Conservation (phyloP, 176 grass and related monocot species). For the Zoysia pacifica region DNA sequence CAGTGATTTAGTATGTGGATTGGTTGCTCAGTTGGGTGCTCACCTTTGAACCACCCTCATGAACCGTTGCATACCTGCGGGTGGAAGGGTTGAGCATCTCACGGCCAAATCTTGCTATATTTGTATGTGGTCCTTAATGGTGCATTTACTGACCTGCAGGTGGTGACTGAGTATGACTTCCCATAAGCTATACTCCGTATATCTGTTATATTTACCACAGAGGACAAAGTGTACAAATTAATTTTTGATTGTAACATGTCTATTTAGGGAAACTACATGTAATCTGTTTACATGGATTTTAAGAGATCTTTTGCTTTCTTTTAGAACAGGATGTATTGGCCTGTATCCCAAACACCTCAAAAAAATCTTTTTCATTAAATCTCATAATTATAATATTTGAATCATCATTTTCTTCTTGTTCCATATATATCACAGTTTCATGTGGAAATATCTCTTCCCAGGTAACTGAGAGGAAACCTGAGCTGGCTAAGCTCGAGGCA, state of each 20-base stretch:
- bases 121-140: neutral
- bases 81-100: too few species aligned
- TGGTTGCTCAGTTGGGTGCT: neutral
- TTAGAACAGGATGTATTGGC: neutral
- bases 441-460: conserved; percentile 11
- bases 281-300: neutral
- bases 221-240: neutral
- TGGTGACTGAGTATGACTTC: too few species aligned
- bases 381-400: neutral
- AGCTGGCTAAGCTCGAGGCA: conserved; percentile 76
- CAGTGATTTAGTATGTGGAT: neutral
- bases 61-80: too few species aligned
- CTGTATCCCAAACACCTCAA: neutral
- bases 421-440: neutral
- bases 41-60: too few species aligned
- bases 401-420: neutral
- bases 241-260: neutral
- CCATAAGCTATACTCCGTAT: too few species aligned
- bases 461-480: conserved; percentile 87
- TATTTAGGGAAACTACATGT: neutral
- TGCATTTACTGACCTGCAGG: neutral
- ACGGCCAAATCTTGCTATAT: neutral
- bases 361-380: neutral
- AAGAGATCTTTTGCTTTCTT: neutral
- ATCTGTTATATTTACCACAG: too few species aligned